Evolutionary conservation across 2,329 filamentous ascomycete species (phyloP).

Genomic region (Orbilia quercus): DNA sequence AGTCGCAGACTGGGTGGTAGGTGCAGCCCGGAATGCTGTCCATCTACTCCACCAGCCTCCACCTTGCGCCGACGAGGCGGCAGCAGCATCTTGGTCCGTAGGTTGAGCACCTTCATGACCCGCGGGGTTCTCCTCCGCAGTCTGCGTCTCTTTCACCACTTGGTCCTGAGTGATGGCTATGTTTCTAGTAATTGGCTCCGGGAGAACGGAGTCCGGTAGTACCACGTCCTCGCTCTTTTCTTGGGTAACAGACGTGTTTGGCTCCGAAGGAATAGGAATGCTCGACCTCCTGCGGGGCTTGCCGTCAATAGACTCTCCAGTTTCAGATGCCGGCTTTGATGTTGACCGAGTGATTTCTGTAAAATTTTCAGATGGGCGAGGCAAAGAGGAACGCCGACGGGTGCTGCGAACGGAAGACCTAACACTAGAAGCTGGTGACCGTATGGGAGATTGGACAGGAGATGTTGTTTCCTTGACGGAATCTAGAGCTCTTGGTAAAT

Average conservation of each 20-base stretch:
- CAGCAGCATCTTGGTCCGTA: not conserved
- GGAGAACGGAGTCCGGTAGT: not conserved
- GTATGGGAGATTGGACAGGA: constrained; percentile 11
- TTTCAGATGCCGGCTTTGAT: constrained; percentile 15
- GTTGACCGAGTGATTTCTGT: not conserved
- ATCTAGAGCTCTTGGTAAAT: not conserved
- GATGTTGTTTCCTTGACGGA: constrained; percentile 8
- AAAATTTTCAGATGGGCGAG: constrained; percentile 8
- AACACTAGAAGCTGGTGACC: constrained; percentile 6
- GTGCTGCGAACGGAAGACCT: not conserved
- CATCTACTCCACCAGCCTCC: constrained; percentile 52
- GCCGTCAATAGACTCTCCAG: constrained; percentile 3
- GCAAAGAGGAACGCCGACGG: constrained; percentile 12
- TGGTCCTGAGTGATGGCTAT: not conserved
- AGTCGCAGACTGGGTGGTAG: constrained; percentile 6
- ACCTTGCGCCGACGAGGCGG: not conserved
- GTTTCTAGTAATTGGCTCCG: not conserved
- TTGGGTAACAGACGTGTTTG: not conserved
- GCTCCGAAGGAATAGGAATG: constrained; percentile 8
- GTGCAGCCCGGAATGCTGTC: constrained; percentile 31
- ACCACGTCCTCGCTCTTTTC: not conserved
- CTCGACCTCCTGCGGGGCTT: constrained; percentile 24
- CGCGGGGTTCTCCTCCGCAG: not conserved
- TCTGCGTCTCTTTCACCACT: not conserved
- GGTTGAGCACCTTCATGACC: not conserved